Conservation (phyloP, 2,329 filamentous ascomycete species). For the Phialophora verrucosa region DNA sequence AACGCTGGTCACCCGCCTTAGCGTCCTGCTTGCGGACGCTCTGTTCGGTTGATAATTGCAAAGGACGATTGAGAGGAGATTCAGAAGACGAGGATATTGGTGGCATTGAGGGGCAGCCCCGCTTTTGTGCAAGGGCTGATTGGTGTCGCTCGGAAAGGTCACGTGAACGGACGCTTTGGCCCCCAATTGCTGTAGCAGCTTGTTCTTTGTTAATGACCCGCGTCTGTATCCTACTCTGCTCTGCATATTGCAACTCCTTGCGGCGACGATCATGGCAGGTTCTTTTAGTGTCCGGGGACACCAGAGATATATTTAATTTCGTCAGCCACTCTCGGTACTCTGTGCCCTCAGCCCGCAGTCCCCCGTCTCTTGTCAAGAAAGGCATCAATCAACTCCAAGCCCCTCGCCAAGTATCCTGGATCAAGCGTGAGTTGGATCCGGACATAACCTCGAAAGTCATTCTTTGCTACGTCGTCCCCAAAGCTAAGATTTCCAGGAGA, state of each 20-base stretch:
- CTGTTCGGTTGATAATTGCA: not conserved
- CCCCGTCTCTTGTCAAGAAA: constrained; percentile 26
- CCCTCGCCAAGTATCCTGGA: constrained; percentile 25
- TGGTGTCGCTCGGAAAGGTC: constrained; percentile 3
- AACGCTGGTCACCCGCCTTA: not conserved
- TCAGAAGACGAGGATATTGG: not conserved
- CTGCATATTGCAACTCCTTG: not conserved
- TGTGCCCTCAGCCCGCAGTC: not conserved
- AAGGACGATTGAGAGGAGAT: not conserved
- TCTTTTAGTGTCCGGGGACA: not conserved
- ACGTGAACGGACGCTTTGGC: not conserved
- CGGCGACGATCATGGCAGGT: not conserved
- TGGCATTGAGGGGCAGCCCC: not conserved
- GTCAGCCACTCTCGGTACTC: not conserved
- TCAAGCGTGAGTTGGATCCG: constrained; percentile 32
- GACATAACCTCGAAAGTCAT: constrained; percentile 33
- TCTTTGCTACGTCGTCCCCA: constrained; percentile 50
- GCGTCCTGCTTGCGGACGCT: not conserved
- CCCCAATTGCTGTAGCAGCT: not conserved
- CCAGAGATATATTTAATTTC: not conserved
- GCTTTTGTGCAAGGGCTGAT: not conserved
- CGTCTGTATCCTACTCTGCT: not conserved
- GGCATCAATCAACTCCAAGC: constrained; percentile 23
- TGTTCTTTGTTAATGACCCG: not conserved
- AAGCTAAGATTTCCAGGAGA: constrained; percentile 77